Conservation (phyloP, 305 asterid species). For the Rubia balearica region DNA sequence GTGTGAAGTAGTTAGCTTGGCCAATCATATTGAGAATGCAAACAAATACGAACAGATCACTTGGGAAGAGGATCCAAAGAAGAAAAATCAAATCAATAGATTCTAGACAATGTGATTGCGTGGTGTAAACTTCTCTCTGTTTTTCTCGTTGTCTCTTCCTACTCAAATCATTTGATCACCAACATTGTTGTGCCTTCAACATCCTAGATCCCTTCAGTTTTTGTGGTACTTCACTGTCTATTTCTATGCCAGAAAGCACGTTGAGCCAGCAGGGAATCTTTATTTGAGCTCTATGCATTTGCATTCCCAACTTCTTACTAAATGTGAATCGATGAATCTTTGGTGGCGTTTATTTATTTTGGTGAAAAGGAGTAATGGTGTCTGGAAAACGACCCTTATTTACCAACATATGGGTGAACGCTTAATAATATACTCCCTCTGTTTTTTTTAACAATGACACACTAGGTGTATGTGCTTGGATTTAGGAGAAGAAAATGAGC, state of each 20-base stretch:
- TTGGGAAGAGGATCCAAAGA: constrained; percentile 3
- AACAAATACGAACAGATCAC: constrained; percentile 4
- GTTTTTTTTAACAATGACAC: too few species aligned
- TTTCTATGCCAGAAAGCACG: background rate
- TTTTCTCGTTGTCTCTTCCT: background rate
- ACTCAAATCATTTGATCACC: constrained; percentile 1
- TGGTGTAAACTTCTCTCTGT: constrained; percentile 1
- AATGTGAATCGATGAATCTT: background rate
- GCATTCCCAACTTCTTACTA: background rate
- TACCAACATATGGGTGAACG: background rate
- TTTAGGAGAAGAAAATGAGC: too few species aligned
- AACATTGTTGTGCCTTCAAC: constrained; percentile 2
- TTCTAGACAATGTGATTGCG: background rate
- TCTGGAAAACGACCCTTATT: background rate
- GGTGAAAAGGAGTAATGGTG: background rate
- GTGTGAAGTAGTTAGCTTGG: constrained; percentile 6
- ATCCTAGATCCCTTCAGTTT: background rate
- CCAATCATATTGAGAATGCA: constrained; percentile 10
- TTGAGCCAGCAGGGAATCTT: background rate
- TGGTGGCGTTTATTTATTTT: background rate
- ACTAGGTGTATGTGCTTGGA: too few species aligned
- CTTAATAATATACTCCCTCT: too few species aligned
- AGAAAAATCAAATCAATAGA: background rate
- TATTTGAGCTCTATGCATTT: background rate
- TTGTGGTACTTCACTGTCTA: background rate